Percentiles rank a stretch among this genome's conserved stretches.
Conservation (phyloP, 768 basidiomycete species). For the Chlorophyllum brunneum region DNA sequence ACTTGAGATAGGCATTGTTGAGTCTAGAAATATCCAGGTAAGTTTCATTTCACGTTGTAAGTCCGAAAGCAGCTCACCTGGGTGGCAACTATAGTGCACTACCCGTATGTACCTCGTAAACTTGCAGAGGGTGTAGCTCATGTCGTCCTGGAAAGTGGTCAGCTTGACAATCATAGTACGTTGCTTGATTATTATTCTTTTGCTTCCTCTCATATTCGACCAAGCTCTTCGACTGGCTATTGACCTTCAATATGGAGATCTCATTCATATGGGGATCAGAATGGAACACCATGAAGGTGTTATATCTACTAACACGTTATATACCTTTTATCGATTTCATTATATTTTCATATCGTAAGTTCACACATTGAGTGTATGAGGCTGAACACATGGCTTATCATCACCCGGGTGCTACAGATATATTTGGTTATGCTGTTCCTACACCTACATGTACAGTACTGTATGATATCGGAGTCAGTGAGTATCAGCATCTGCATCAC, state of each 20-base stretch:
- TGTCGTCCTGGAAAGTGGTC: neutral
- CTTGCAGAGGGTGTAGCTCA: no score
- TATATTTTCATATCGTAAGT: neutral
- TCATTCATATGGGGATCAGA: neutral
- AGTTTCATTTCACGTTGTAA: no score
- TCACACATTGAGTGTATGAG: neutral
- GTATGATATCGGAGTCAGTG: neutral
- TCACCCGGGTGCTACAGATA: neutral
- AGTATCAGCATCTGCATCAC: neutral
- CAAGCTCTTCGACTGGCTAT: neutral
- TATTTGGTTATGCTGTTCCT: neutral
- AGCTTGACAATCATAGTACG: neutral
- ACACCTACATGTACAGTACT: neutral
- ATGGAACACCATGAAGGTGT: neutral
- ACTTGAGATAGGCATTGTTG: no score
- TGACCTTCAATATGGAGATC: neutral
- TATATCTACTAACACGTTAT: neutral
- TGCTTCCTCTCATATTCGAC: neutral
- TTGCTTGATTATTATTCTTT: neutral
- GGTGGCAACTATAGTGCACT: no score
- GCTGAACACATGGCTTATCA: neutral
- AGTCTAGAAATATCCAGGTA: no score
- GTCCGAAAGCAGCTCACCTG: no score
- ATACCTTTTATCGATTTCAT: neutral
- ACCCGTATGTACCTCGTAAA: no score